Conservation (phyloP, 768 basidiomycete genomes). For the Xerocomellus dryophilus region DNA sequence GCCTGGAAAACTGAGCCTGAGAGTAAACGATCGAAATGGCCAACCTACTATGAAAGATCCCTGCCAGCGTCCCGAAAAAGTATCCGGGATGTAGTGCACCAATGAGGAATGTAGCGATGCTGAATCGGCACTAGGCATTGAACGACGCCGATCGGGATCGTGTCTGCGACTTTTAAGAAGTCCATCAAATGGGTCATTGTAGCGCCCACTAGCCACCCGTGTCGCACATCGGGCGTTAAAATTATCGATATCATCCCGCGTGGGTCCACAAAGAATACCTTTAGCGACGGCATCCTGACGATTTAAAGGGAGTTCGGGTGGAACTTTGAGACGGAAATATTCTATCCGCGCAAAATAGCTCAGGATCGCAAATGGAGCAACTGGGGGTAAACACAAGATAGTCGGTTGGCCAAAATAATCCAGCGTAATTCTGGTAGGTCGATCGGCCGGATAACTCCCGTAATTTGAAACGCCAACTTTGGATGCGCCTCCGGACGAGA, state of each 20-base stretch:
- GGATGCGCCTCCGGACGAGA: slow-evolving; percentile 12
- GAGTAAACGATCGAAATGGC: not conserved
- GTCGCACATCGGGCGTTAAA: slow-evolving; percentile 45
- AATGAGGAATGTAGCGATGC: not conserved
- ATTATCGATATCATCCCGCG: slow-evolving; percentile 44
- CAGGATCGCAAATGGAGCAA: slow-evolving; percentile 47
- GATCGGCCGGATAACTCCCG: slow-evolving; percentile 30
- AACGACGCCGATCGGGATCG: slow-evolving; percentile 32
- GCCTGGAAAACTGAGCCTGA: slow-evolving; percentile 29
- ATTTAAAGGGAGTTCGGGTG: slow-evolving; percentile 39
- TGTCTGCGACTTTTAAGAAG: slow-evolving; percentile 30
- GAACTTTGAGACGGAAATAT: slow-evolving; percentile 33
- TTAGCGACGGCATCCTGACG: slow-evolving; percentile 33
- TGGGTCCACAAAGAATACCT: slow-evolving; percentile 38
- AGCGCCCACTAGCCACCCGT: slow-evolving; percentile 29
- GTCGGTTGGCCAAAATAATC: slow-evolving; percentile 43
- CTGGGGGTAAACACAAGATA: slow-evolving; percentile 38
- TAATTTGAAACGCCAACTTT: slow-evolving; percentile 20
- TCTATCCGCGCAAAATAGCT: slow-evolving; percentile 46
- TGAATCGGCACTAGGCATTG: slow-evolving; percentile 6
- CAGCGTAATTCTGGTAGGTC: slow-evolving; percentile 31
- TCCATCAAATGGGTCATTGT: slow-evolving; percentile 17
- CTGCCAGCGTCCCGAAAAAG: slow-evolving; percentile 47
- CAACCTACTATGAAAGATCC: slow-evolving; percentile 46
- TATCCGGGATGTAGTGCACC: slow-evolving; percentile 40